phyloP scores from a whole-genome alignment of 768 basidiomycete species.

The Pulveroboletus sp. region DNA sequence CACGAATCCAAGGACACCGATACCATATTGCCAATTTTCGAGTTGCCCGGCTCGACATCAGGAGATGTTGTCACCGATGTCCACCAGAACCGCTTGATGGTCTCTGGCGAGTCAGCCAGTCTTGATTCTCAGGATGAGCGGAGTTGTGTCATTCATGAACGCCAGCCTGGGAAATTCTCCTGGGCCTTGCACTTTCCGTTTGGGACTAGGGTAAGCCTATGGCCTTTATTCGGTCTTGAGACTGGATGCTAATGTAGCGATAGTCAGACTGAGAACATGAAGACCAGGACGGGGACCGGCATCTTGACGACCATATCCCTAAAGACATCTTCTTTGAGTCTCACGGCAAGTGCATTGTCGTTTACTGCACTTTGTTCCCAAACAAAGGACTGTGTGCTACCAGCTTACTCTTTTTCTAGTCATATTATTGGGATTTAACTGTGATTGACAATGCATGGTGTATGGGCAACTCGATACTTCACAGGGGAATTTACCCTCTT shows the following conservation, averaged over 20 bases:
- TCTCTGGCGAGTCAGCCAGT: too few species aligned
- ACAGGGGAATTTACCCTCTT: too few species aligned
- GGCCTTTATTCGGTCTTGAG: too few species aligned
- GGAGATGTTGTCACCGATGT: constrained; percentile 45
- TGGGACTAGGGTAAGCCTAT: constrained; percentile 36
- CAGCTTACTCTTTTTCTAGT: too few species aligned
- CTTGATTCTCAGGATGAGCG: too few species aligned
- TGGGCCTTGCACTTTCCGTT: constrained; percentile 40
- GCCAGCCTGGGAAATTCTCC: too few species aligned
- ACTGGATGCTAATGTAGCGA: background rate
- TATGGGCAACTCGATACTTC: too few species aligned
- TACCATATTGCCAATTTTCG: constrained; percentile 47
- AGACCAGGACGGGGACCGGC: constrained; percentile 42
- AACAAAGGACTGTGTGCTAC: too few species aligned
- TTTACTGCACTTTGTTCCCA: background rate
- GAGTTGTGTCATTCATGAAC: too few species aligned
- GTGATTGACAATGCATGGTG: too few species aligned
- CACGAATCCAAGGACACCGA: constrained; percentile 40
- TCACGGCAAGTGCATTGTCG: constrained; percentile 37
- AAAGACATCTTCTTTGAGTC: constrained; percentile 32
- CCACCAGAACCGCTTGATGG: constrained; percentile 41
- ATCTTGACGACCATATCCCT: constrained; percentile 45
- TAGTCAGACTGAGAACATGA: constrained; percentile 39
- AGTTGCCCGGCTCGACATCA: constrained; percentile 50
- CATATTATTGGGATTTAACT: too few species aligned